phyloP scores from a whole-genome alignment of 176 grass and related monocot genomes.

The Rhynchospora pubera region DNA sequence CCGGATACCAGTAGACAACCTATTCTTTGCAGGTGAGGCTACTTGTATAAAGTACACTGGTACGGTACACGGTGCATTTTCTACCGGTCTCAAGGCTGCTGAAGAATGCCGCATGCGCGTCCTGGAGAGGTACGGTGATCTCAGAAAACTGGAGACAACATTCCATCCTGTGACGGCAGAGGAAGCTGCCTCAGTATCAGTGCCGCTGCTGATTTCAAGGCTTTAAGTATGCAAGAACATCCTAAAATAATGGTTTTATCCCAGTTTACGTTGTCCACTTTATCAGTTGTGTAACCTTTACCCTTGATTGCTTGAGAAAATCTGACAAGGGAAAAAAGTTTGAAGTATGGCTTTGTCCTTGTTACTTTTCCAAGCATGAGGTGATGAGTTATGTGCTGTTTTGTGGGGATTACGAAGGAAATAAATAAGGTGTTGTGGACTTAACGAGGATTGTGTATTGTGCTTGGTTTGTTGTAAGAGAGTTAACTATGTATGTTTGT shows the following conservation, averaged over 20 bases:
- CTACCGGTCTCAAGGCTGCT: constrained; percentile 78
- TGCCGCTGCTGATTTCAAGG: constrained; percentile 85
- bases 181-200: constrained; percentile 51
- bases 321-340: background rate
- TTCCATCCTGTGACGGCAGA: constrained; percentile 64
- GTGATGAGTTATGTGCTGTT: background rate
- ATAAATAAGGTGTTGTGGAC: background rate
- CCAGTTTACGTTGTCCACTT: constrained; percentile 1
- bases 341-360: background rate
- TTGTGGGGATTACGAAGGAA: constrained; percentile 4
- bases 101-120: constrained; percentile 90
- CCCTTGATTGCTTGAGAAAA: constrained; percentile 24
- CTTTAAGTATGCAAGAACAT: constrained; percentile 30
- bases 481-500: background rate
- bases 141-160: constrained; percentile 55
- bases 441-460: background rate
- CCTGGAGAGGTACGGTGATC: constrained; percentile 70
- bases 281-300: constrained; percentile 20
- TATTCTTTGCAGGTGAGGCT: constrained; percentile 95
- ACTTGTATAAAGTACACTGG: constrained; percentile 86
- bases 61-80: constrained; percentile 84
- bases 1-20: constrained; percentile 85
- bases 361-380: constrained; percentile 5
- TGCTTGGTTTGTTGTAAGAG: constrained; percentile 8
- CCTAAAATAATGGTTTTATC: background rate